Conservation (phyloP, 1,284 basidiomycete genomes). For the Cryptococcus amylolentus region DNA sequence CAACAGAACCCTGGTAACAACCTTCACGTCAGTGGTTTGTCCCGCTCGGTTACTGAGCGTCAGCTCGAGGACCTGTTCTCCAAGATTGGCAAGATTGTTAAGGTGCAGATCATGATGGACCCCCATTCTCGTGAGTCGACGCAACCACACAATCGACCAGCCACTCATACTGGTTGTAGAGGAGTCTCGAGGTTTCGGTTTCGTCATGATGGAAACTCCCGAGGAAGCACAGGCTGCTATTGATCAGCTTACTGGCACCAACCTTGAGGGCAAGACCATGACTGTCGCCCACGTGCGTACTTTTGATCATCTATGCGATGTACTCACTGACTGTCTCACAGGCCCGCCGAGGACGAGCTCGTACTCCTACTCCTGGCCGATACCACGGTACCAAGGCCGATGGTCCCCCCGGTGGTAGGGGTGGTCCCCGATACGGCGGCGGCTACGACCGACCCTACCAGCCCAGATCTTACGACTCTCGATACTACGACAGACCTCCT, state of each 20-base stretch:
- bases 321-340: constrained; percentile 35
- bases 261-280: constrained; percentile 78
- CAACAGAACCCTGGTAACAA: constrained; percentile 87
- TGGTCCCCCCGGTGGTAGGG: constrained; percentile 1
- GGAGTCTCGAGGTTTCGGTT: constrained; percentile 95
- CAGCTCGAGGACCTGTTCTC: constrained; percentile 83
- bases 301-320: not conserved
- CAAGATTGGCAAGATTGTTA: constrained; percentile 74
- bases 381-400: constrained; percentile 62
- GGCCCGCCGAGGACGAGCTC: constrained; percentile 88
- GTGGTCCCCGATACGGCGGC: constrained; percentile 66
- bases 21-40: constrained; percentile 87
- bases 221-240: constrained; percentile 90
- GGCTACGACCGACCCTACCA: constrained; percentile 47
- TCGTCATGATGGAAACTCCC: constrained; percentile 85
- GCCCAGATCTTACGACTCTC: constrained; percentile 48
- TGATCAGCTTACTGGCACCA: constrained; percentile 73
- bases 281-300: constrained; percentile 75
- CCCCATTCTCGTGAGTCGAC: constrained; percentile 73
- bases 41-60: constrained; percentile 72
- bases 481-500: constrained; percentile 39
- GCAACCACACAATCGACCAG: not conserved
- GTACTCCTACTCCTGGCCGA: constrained; percentile 89
- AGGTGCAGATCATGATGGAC: constrained; percentile 94
- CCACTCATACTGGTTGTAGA: constrained; percentile 14